phyloP scores from a whole-genome alignment of 106 monocot genomes.

The Platanthera guangdongensis region DNA sequence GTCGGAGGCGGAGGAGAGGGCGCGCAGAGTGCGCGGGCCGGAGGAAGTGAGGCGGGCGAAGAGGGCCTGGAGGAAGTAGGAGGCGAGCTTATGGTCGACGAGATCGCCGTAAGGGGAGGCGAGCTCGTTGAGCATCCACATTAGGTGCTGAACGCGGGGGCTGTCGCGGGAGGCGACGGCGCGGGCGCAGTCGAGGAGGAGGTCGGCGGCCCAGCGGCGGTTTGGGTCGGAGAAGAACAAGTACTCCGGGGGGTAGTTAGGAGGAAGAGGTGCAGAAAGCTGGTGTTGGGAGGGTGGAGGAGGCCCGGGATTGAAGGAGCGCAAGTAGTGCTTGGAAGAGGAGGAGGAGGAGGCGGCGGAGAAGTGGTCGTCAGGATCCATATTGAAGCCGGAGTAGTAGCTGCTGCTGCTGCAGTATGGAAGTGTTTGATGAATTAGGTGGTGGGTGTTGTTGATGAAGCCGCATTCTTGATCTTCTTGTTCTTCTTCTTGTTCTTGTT shows the following conservation, averaged over 20 bases:
- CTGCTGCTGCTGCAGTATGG: too few species aligned
- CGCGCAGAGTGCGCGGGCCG: conserved; percentile 46
- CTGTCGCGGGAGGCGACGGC: conserved; percentile 61
- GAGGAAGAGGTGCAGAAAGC: not conserved
- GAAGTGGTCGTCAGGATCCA: conserved; percentile 25
- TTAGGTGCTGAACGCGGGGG: conserved; percentile 60
- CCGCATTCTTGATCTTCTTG: conserved; percentile 48
- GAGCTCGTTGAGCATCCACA: conserved; percentile 98
- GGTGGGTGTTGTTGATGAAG: conserved; percentile 11
- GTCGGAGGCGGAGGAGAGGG: conserved; percentile 71
- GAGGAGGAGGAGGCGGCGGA: conserved; percentile 29
- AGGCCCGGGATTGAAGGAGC: conserved; percentile 1
- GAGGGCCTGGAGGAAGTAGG: conserved; percentile 81
- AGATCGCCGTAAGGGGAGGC: conserved; percentile 78
- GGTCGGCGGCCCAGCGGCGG: conserved; percentile 52
- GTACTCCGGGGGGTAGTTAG: not conserved
- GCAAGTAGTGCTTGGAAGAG: conserved; percentile 6
- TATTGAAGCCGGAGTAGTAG: not conserved
- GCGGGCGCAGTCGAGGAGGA: conserved; percentile 63
- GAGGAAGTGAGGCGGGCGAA: conserved; percentile 76
- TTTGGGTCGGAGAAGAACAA: conserved; percentile 17
- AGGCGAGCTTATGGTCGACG: conserved; percentile 71
- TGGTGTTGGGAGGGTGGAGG: conserved; percentile 8
- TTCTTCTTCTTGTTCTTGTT: conserved; percentile 10
- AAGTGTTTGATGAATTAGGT: not conserved